Evolutionary conservation across 306 rosid genomes (phyloP), one percentile per base, ranked within the genome.

Genomic region (Fragaria iinumae): DNA sequence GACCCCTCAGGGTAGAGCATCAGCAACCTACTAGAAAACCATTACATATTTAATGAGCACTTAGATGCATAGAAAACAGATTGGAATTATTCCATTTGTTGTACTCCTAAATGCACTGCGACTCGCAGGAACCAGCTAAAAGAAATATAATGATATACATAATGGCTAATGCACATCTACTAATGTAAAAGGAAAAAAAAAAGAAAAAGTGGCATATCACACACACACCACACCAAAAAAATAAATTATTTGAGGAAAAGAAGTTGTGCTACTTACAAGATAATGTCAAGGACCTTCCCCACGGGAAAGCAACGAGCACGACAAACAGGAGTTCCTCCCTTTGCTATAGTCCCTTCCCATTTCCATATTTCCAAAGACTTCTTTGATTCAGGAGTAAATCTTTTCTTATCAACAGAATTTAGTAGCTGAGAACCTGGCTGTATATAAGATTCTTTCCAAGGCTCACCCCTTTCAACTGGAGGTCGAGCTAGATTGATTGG

Each of bases 271-370:
- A 92, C 99, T 91, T 89, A 95, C 99, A 95, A 72, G 77, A 76
- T 69, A 16, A 88, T 86, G 83, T 92, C 99, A 60, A 95, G 85
- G 80, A 86, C 83, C 85, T 92, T 92, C 65, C 97, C 99, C 66
- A 95, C 97, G 60, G 98, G 99, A 83, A 95, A 95, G 87, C 99
- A 92, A 71, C 93, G 99, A 57, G 99, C 99, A 74, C 90, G 96
- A 83, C 99, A 91, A 71, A 95, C 85, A 77, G 97, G 98, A 41
- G 97, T 89, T 80, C 99, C 99, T 72, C 99, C 97, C 89, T 95
- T 95, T 55, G 99, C 99, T 78, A 91, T 95, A 76, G 96, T 92
- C 73, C 99, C 98, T 87, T 92, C 98, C 99, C 99, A 95, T 82
- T 91, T 95, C 99, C 99, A 95, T 82, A 89, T 92, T 7, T 83